Evolutionary conservation across 441 rosid genomes (phyloP), one percentile per base, ranked within the genome.

Genomic region (Jatropha multifida): DNA sequence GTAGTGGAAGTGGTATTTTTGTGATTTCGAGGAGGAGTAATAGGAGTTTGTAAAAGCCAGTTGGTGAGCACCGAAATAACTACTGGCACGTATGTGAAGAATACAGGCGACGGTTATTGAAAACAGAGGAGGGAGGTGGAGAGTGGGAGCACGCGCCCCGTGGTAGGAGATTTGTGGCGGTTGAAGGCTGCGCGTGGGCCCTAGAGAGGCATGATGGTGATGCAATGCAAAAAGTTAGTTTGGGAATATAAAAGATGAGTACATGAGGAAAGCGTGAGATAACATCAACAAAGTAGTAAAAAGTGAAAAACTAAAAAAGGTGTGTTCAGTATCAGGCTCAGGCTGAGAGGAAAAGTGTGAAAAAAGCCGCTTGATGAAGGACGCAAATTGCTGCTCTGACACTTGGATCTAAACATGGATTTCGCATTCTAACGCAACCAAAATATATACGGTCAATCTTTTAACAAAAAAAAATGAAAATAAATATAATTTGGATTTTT

Each of bases 261-360:
- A 49, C 68, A 46, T 59, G 78, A 59, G 78, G n/a, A 23, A 14
- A 51, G 78, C 69, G 59, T 69, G 74, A 52, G 56, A 6, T 15
- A 17, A 46, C 4, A 20, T 4, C 10, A 18, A 48, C 12, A 44
- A 10, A 17, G 56, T 18, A 20, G 65, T 18, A n/a, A 40, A 65
- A 41, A 9, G 4, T 4, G 2, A 12, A 46, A 0, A 46, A 11
- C 14, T 38, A 12, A 56, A 5, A 20, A 15, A 42, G 67, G 63
- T 9, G 38, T 44, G 60, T 46, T 49, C 37, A n/a, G 68, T 46
- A 14, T 42, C 71, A 48, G 2, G 6, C 1, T 5, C 55, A n/a
- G 7, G 6, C 1, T 5, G 0, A 59, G 49, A 40, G 49, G 12
- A 26, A 18, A 41, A 20, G 38, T 6, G 7, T 12, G 27, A 1